Evolutionary conservation across 495 filamentous ascomycete genomes (phyloP), one percentile per base, ranked within the genome.

Genomic region (Alectoria sarmentosa): DNA sequence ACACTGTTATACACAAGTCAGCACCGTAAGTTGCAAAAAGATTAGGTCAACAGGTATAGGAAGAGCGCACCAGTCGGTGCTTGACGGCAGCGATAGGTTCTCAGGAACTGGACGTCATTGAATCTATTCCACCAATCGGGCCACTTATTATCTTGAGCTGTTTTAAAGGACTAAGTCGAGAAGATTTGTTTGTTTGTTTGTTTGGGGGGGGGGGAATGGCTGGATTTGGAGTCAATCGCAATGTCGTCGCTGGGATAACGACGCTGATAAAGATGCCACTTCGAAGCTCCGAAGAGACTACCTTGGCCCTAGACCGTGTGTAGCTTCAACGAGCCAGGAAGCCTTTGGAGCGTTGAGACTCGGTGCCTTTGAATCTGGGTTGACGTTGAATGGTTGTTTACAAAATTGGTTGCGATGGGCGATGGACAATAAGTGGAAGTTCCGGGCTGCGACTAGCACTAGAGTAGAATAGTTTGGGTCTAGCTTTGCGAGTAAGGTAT

Each of bases 151-250:
- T 21, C 52, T 10, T 15, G 28, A 54, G 17, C 5, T 55, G 30
- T 55, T 13, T 10, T 19, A 17, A 17, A 23, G 28, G 5, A 55
- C 15, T 8, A 34, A 15, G 4, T 21, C 30, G 15, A 55, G 28
- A 37, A 10, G 30, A 56, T 46, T 3, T 38, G 15, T 34, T 64
- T 64, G 54, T 64, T 64, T 63, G 55, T 63, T n/a, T 19, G 48
- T n/a, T n/a, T 23, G 23, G 26, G 26, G 52, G 44, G 44, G 44
- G n/a, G 9, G 44, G 9, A 26, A 30, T 38, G 62, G 52, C 62
- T 64, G 62, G 23, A 55, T 23, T 28, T 58, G 62, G 39, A 46
- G 34, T 54, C 34, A 37, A n/a, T n/a, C 8, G 54, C 52, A 48
- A 32, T 26, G 41, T 54, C 39, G 30, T 44, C 26, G 28, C 36